Evolutionary conservation across 2,329 filamentous ascomycete genomes (phyloP), one percentile per base, ranked within the genome.

Genomic region (Aspergillus sp.): DNA sequence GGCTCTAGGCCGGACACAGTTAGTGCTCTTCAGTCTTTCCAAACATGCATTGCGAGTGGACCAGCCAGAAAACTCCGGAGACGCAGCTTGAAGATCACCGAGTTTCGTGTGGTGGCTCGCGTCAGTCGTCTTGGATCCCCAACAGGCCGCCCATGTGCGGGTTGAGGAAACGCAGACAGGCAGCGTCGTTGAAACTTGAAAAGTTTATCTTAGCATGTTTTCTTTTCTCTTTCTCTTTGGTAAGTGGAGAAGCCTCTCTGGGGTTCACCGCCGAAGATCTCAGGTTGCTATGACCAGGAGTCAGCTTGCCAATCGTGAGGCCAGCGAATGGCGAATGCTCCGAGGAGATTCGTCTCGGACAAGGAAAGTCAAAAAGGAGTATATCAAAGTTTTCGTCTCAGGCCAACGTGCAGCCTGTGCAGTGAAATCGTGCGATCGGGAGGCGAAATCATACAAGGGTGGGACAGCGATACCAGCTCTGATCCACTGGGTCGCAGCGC

Each of bases 1-100:
- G 31, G 40, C 33, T 58, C 51, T 58, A 58, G 56, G 37, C 47
- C 55, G 4, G 52, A 59, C 56, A 39, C 39, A 39, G 54, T 52
- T 59, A 61, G 56, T 46, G 3, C 11, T 46, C 21, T 11, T 51
- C 21, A 58, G 48, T 41, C 50, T 52, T 63, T 56, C 57, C 59
- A 59, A 49, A 60, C 58, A 58, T 59, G 47, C 58, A 56, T 44
- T 50, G 43, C 47, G 43, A 44, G 54, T 61, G 58, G 60, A 57
- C 63, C 61, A 64, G 52, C 61, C 61, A 63, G 48, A 62, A 59
- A 56, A 60, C 61, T 61, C 60, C 63, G 57, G 55, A 61, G 52
- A 58, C 63, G 63, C 63, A 63, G 62, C 55, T 56, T 59, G 62
- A 62, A 62, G 63, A 65, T 65, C 62, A 61, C 60, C 62, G 40